Conservation (phyloP, 164 flowering plant genomes). For the Taxillus chinensis region DNA sequence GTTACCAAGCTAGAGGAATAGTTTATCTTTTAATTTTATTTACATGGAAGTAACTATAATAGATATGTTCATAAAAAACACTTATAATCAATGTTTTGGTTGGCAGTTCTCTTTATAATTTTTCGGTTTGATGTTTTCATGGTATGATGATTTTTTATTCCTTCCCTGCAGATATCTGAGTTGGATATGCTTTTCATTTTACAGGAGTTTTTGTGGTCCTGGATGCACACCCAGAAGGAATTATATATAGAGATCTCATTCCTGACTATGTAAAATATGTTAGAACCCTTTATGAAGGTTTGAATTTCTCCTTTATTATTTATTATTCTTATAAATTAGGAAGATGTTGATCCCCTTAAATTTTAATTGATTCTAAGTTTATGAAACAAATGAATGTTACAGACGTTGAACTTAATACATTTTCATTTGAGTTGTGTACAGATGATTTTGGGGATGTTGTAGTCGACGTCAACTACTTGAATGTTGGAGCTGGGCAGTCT, state of each 20-base stretch:
- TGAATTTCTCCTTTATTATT: neutral
- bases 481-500: slow-evolving; percentile 36
- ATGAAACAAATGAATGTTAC: too few relatives aligned
- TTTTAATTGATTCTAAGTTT: too few relatives aligned
- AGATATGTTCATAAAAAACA: too few relatives aligned
- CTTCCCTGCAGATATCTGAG: neutral
- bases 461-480: slow-evolving; percentile 86
- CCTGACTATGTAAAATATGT: slow-evolving; percentile 68
- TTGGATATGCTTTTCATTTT: slow-evolving; percentile 5
- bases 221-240: slow-evolving; percentile 84
- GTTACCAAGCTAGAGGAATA: too few relatives aligned
- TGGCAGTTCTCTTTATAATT: too few relatives aligned
- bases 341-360: neutral
- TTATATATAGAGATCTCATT: slow-evolving; percentile 67
- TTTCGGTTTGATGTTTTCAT: too few relatives aligned
- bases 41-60: too few relatives aligned
- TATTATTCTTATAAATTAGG: neutral
- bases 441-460: slow-evolving; percentile 82
- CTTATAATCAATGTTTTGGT: too few relatives aligned
- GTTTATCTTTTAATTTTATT: too few relatives aligned
- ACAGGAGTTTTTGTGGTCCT: slow-evolving; percentile 81
- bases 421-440: slow-evolving; percentile 16
- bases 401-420: too few relatives aligned
- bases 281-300: slow-evolving; percentile 94
- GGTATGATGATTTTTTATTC: neutral